Conservation (phyloP, 495 filamentous ascomycete genomes). For the Penicillium coprophilum region DNA sequence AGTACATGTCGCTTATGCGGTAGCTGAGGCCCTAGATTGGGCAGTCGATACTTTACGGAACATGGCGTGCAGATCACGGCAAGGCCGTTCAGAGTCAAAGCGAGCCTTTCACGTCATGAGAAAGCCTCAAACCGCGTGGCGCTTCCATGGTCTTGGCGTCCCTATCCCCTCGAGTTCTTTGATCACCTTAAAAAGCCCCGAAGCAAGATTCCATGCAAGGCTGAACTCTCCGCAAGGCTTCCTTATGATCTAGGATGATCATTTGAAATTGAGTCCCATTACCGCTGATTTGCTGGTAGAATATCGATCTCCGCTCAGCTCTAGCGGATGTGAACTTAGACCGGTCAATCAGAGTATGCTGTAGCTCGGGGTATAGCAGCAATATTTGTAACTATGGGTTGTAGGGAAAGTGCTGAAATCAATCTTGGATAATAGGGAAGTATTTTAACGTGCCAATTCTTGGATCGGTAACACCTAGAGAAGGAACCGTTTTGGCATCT, state of each 20-base stretch:
- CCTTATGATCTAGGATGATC: not conserved
- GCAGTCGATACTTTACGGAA: not conserved
- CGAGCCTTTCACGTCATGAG: not conserved
- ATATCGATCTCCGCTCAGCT: not conserved
- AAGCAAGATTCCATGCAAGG: not conserved
- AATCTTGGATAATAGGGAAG: not conserved
- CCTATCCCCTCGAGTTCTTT: slow-evolving; percentile 2
- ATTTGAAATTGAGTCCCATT: not conserved
- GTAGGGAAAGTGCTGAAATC: not conserved
- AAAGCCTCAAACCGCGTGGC: not conserved
- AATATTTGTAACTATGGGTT: not conserved
- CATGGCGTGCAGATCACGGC: slow-evolving; percentile 6
- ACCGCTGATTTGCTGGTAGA: not conserved
- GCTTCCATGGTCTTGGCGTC: slow-evolving; percentile 3
- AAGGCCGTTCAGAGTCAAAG: not conserved
- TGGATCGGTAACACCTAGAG: no score
- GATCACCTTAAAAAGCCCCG: not conserved
- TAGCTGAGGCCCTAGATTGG: not conserved
- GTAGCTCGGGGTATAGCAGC: not conserved
- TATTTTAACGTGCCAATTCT: not conserved
- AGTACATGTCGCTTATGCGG: no score
- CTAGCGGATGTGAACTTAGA: not conserved
- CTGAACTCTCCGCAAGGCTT: not conserved
- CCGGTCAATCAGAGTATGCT: not conserved
- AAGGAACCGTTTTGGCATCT: no score